These are phyloP conservation scores for Pestalotiopsis sp. DNA, from an alignment of 2,329 filamentous ascomycete genomes.

Conservation along the genomic window DNA sequence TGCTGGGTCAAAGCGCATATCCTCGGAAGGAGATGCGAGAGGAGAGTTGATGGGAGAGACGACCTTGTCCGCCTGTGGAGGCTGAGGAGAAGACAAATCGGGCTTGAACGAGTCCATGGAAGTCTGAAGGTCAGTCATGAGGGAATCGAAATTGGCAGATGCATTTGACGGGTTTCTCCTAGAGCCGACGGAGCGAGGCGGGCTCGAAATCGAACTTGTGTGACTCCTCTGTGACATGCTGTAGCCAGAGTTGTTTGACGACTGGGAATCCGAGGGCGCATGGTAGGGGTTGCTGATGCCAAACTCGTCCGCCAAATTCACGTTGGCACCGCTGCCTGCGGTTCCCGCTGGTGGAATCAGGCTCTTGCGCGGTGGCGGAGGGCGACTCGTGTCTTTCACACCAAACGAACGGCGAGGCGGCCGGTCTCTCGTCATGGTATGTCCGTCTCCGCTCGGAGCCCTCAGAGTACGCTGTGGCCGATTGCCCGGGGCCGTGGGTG, in stretches of 20 bases:
- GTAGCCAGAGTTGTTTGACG: slow-evolving; percentile 62
- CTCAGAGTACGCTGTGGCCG: slow-evolving; percentile 38
- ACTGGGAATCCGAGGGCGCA: slow-evolving; percentile 61
- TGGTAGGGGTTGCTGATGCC: slow-evolving; percentile 65
- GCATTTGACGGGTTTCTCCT: slow-evolving; percentile 42
- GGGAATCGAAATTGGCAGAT: slow-evolving; percentile 38
- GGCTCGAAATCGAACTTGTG: slow-evolving; percentile 62
- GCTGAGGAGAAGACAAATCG: slow-evolving; percentile 20
- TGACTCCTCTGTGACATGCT: slow-evolving; percentile 52
- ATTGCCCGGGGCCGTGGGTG: slow-evolving; percentile 48
- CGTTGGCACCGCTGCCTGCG: slow-evolving; percentile 38
- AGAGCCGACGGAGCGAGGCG: slow-evolving; percentile 42
- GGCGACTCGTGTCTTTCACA: slow-evolving; percentile 48
- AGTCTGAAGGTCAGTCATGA: slow-evolving; percentile 57
- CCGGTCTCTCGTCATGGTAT: slow-evolving; percentile 24
- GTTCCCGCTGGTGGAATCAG: slow-evolving; percentile 42
- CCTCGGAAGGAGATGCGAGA: slow-evolving; percentile 18
- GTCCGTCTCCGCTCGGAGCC: slow-evolving; percentile 23
- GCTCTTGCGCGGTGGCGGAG: slow-evolving; percentile 53
- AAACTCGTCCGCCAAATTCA: slow-evolving; percentile 62
- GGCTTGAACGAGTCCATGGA: slow-evolving; percentile 45
- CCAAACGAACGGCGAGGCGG: slow-evolving; percentile 43
- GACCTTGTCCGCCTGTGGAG: slow-evolving; percentile 16
- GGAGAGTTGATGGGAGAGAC: slow-evolving; percentile 2
- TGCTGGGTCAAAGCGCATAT: slow-evolving; percentile 32